Conservation (phyloP, 805 yeast genomes). For the Ogataea methanolica region DNA sequence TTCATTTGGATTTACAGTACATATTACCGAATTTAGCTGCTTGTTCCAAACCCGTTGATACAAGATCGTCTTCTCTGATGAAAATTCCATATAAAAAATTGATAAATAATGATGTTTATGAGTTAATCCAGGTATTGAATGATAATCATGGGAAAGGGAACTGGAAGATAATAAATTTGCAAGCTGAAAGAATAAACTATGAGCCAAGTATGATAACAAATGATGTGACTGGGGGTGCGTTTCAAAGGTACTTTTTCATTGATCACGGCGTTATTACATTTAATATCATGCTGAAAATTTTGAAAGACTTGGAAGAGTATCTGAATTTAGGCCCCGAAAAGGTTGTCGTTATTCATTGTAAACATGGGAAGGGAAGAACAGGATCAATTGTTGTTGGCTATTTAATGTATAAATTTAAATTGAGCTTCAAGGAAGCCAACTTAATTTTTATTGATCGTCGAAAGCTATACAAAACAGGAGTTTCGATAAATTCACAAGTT, state of each 20-base stretch:
- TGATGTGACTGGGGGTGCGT: conserved; percentile 25
- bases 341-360: conserved; percentile 72
- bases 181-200: conserved; percentile 49
- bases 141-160: conserved; percentile 38
- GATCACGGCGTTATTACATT: conserved; percentile 81
- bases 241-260: conserved; percentile 51
- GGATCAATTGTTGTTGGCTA: conserved; percentile 74
- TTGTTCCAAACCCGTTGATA: conserved; percentile 66
- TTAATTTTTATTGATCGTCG: conserved; percentile 51
- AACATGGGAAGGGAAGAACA: conserved; percentile 89
- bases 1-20: conserved; percentile 58
- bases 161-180: conserved; percentile 75
- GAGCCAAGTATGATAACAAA: conserved; percentile 30
- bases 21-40: conserved; percentile 63
- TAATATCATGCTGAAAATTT: conserved; percentile 37
- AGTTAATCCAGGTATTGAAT: conserved; percentile 45
- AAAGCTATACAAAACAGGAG: conserved; percentile 55
- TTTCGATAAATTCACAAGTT: conserved; percentile 65
- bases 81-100: conserved; percentile 15
- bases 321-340: conserved; percentile 32
- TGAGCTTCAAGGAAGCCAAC: conserved; percentile 43
- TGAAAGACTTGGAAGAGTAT: conserved; percentile 42
- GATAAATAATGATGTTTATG: conserved; percentile 49
- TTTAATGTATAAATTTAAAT: conserved; percentile 44
- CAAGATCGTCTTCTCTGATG: conserved; percentile 28